Evolutionary conservation across 2,329 filamentous ascomycete species (phyloP).

Genomic region (Pseudocercospora macadamiae): DNA sequence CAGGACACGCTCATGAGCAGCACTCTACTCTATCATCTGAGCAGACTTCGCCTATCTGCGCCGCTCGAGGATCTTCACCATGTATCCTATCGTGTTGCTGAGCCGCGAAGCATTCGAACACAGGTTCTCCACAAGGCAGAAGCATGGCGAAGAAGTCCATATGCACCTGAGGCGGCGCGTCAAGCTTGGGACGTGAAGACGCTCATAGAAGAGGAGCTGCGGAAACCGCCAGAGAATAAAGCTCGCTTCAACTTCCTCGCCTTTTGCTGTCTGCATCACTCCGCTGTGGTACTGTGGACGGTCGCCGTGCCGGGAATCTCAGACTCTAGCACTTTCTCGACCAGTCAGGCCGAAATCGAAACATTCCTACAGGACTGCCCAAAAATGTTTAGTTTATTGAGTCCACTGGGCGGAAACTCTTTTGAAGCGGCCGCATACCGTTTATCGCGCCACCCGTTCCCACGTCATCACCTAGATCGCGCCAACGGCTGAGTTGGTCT

Average conservation of each 20-base stretch:
- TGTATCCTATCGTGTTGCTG: slow-evolving; percentile 19
- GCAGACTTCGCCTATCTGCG: slow-evolving; percentile 15
- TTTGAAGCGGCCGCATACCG: slow-evolving; percentile 23
- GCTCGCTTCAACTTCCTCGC: slow-evolving; percentile 24
- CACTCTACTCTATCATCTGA: slow-evolving; percentile 20
- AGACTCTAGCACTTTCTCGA: background rate
- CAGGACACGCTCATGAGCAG: slow-evolving; percentile 21
- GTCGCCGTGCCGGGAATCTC: slow-evolving; percentile 3
- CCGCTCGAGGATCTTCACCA: slow-evolving; percentile 23
- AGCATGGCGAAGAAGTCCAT: slow-evolving; percentile 14
- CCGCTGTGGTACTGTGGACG: slow-evolving; percentile 26
- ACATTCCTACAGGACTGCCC: slow-evolving; percentile 20
- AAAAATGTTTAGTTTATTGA: slow-evolving; percentile 17
- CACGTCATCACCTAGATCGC: background rate
- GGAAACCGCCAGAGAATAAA: slow-evolving; percentile 7
- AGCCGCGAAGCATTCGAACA: slow-evolving; percentile 11
- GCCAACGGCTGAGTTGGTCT: no score
- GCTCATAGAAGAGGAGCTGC: slow-evolving; percentile 19
- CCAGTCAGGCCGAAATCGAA: slow-evolving; percentile 10
- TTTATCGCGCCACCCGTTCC: slow-evolving; percentile 15
- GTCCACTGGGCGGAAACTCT: slow-evolving; percentile 22
- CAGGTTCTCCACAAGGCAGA: slow-evolving; percentile 16
- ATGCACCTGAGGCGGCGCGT: slow-evolving; percentile 17
- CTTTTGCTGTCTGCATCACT: slow-evolving; percentile 24
- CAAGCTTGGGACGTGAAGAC: slow-evolving; percentile 20